Evolutionary conservation across 192 early-diverging fungal genomes (phyloP), one percentile per base, ranked within the genome.

Genomic region (Entomortierella lignicola): DNA sequence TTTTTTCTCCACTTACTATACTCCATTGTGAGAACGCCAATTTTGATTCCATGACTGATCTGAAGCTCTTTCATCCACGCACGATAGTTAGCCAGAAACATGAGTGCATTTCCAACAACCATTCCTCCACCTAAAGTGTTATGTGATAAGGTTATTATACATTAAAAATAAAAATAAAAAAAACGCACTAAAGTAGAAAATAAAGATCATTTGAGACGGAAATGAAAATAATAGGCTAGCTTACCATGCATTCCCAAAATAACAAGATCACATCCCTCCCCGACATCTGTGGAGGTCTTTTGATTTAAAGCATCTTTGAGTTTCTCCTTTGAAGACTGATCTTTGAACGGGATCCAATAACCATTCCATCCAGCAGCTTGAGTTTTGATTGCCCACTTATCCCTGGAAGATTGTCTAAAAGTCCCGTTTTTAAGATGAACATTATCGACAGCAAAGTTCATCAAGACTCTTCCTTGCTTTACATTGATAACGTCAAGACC

Each of bases 221-320:
- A n/a, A n/a, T n/a, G n/a, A n/a, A n/a, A n/a, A n/a, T n/a, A n/a
- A n/a, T 37, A 10, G 34, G 34, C 34, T 4, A 7, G 4, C 60
- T 55, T 60, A 79, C 75, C 75, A 43, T 79, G 75, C 21, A 79
- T 70, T 0, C 66, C 75, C 47, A 79, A 66, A 55, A 79, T 70
- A 50, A 79, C 68, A 60, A 79, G 65, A 54, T 79, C 75, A 30
- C 75, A 79, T 4, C 43, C 75, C 17, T 55, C 52, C 12, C 75
- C 75, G 47, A 79, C 53, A 39, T 79, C 75, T 5, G 23, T 23
- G 3, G 67, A 21, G 4, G 52, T 23, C 11, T 65, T 79, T 43
- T 41, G 58, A 2, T 50, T 13, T n/a, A 60, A 32, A 20, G 62
- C 55, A 50, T 26, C 29, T 26, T 69, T 41, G 20, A 61, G 39